A percentile compares a stretch with the other conserved stretches of the same genome.
phyloP scores from a whole-genome alignment of 202 grass and related monocot species.

The Hordeum pubiflorum region DNA sequence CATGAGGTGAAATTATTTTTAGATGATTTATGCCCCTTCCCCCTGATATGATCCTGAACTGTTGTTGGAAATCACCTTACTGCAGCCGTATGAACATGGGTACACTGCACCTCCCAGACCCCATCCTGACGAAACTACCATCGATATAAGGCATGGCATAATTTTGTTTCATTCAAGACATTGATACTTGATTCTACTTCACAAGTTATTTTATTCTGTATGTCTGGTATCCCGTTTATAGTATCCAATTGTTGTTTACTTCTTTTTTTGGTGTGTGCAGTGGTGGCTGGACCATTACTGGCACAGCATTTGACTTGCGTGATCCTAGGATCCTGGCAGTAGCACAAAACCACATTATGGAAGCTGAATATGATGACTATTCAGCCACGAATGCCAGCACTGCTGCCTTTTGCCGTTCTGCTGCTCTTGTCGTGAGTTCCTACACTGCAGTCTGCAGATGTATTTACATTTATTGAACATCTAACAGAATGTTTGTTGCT shows the following conservation, averaged over 20 bases:
- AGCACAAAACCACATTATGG: conserved; percentile 66
- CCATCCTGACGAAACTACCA: conserved; percentile 77
- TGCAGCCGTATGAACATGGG: conserved; percentile 75
- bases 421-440: conserved; percentile 73
- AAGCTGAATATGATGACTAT: conserved; percentile 88
- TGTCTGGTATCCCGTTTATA: neutral
- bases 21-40: neutral
- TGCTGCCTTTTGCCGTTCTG: conserved; percentile 73
- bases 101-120: conserved; percentile 72
- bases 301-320: conserved; percentile 50
- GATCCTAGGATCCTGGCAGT: conserved; percentile 69
- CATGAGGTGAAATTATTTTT: conserved; percentile 54
- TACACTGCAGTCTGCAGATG: neutral
- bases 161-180: conserved; percentile 12
- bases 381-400: conserved; percentile 63
- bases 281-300: conserved; percentile 61
- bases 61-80: conserved; percentile 16
- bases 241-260: neutral
- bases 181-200: neutral
- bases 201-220: neutral
- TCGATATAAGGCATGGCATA: conserved; percentile 65
- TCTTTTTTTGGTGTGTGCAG: conserved; percentile 30
- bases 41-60: neutral
- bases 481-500: conserved; percentile 16
- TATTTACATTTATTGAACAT: conserved; percentile 11